Conservation (phyloP, 225 moss, liverwort and hornwort species). For the Physcomitrium patens region DNA sequence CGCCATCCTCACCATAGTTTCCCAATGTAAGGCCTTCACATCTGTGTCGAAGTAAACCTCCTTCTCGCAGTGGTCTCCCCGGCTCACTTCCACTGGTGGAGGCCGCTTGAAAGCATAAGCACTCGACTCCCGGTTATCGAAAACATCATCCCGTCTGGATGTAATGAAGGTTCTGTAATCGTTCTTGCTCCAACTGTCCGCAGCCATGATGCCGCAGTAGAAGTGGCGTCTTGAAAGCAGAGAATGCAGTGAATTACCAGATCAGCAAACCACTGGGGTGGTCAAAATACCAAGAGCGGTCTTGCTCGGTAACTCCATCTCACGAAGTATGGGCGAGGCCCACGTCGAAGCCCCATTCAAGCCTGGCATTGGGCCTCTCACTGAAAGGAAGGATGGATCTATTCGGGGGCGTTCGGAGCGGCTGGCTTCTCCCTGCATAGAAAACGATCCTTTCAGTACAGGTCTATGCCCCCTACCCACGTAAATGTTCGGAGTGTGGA, state of each 20-base stretch:
- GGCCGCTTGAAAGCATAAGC: conserved; percentile 41
- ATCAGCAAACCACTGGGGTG: conserved; percentile 19
- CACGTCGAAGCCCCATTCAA: conserved; percentile 25
- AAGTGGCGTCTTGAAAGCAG: conserved; percentile 9
- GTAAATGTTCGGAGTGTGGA: conserved; percentile 2
- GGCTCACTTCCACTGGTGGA: conserved; percentile 36
- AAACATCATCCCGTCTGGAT: conserved; percentile 62
- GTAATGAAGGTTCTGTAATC: conserved; percentile 65
- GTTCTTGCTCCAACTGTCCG: conserved; percentile 57
- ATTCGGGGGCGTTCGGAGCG: background rate
- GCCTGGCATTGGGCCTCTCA: conserved; percentile 28
- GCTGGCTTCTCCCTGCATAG: conserved; percentile 28
- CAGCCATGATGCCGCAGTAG: conserved; percentile 25
- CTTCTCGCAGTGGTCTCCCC: conserved; percentile 36
- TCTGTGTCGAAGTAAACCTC: conserved; percentile 65
- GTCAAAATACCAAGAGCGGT: conserved; percentile 14
- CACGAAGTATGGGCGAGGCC: conserved; percentile 23
- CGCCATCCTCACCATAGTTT: conserved; percentile 62
- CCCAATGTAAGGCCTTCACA: conserved; percentile 68
- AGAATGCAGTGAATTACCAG: background rate
- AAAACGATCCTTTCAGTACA: conserved; percentile 28
- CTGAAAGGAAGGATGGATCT: background rate
- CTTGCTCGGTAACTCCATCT: conserved; percentile 33
- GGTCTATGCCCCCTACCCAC: conserved; percentile 8
- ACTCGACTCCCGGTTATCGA: conserved; percentile 46